These are phyloP conservation scores for Triticum monococcum DNA, from an alignment of 176 grass and related monocot genomes.

Conservation along the genomic window DNA sequence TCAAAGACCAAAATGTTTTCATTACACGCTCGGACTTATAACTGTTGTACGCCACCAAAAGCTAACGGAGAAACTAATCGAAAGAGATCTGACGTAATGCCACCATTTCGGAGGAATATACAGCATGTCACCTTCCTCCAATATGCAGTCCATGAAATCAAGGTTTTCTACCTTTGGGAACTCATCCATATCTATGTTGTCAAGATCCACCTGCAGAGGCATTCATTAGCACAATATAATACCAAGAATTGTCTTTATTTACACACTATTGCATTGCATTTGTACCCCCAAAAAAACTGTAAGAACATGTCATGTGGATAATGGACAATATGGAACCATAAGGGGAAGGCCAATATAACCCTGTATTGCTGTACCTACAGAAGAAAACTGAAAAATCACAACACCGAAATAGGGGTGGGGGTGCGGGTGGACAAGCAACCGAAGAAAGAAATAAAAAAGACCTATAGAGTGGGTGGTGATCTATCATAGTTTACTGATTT, in stretches of 20 bases:
- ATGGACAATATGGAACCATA: neutral
- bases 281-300: neutral
- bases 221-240: slow-evolving; percentile 24
- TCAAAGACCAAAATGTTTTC: neutral
- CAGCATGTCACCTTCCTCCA: slow-evolving; percentile 92
- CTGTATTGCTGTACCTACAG: neutral
- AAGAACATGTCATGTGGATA: neutral
- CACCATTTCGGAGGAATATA: slow-evolving; percentile 98
- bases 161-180: slow-evolving; percentile 58
- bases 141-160: slow-evolving; percentile 79
- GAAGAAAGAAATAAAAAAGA: neutral
- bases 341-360: neutral
- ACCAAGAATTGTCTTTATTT: neutral
- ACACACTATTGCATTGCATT: neutral
- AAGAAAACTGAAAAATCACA: neutral
- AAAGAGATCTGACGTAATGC: slow-evolving; percentile 93
- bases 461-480: neutral
- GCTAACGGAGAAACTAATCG: slow-evolving; percentile 83
- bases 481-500: neutral
- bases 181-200: slow-evolving; percentile 59
- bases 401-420: neutral
- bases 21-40: slow-evolving; percentile 6
- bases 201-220: slow-evolving; percentile 75
- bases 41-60: slow-evolving; percentile 76
- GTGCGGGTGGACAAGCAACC: neutral